These are phyloP conservation scores for Neonectria sp. DNA, from an alignment of 2,329 filamentous ascomycete genomes.

Conservation along the genomic window DNA sequence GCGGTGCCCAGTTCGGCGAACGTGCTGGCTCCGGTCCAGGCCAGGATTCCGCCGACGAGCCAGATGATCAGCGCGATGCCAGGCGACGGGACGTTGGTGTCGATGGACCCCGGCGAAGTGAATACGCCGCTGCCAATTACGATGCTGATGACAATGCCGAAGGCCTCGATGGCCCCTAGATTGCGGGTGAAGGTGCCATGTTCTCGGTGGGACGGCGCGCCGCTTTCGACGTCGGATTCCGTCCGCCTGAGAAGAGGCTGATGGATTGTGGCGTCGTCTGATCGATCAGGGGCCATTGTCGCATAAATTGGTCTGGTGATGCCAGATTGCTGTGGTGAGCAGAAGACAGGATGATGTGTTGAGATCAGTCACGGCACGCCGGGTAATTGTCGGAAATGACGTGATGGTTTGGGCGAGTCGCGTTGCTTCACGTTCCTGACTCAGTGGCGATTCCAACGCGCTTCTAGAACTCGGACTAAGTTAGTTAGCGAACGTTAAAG, in stretches of 20 bases:
- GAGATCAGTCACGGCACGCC: conserved; percentile 25
- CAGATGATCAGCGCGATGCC: conserved; percentile 71
- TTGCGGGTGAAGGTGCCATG: conserved; percentile 57
- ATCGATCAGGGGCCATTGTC: conserved; percentile 33
- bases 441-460: not conserved
- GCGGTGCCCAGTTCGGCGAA: conserved; percentile 76
- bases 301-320: not conserved
- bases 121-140: conserved; percentile 77
- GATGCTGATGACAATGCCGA: conserved; percentile 74
- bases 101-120: conserved; percentile 74
- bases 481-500: not conserved
- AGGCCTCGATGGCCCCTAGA: conserved; percentile 64
- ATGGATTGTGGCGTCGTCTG: conserved; percentile 23
- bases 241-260: conserved; percentile 38
- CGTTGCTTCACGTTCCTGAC: not conserved
- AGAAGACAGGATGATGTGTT: not conserved
- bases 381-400: conserved; percentile 43
- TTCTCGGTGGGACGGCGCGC: conserved; percentile 16
- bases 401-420: conserved; percentile 10
- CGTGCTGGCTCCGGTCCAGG: conserved; percentile 75
- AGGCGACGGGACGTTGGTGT: conserved; percentile 74
- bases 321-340: not conserved
- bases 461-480: conserved; percentile 15
- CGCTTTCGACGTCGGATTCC: conserved; percentile 11
- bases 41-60: conserved; percentile 73